A percentile compares a stretch with the other conserved stretches of the same genome.
Conservation (phyloP, 768 basidiomycete genomes). For the Boletus subparvulus region DNA sequence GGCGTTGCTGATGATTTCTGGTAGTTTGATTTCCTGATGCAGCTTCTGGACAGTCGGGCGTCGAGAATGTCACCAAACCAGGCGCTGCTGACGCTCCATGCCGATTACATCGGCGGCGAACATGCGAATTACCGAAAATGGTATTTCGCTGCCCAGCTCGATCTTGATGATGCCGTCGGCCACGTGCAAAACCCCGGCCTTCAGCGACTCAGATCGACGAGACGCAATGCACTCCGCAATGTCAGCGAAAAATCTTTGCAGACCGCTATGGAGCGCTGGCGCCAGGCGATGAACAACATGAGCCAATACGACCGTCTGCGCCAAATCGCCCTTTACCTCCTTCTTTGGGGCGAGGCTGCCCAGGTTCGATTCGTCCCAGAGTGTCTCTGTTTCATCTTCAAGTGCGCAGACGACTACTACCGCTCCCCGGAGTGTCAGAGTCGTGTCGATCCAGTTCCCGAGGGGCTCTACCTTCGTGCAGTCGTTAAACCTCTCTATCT, state of each 20-base stretch:
- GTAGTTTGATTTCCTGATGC: slow-evolving; percentile 97
- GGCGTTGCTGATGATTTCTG: slow-evolving; percentile 6
- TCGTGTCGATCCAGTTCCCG: slow-evolving; percentile 86
- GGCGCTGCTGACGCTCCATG: slow-evolving; percentile 92
- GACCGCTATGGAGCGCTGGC: slow-evolving; percentile 88
- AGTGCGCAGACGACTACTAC: slow-evolving; percentile 99
- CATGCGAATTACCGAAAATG: slow-evolving; percentile 99
- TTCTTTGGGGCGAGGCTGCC: slow-evolving; percentile 98
- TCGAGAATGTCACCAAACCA: slow-evolving; percentile 97
- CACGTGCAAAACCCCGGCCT: slow-evolving; percentile 89
- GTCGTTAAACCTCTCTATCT: slow-evolving; percentile 94
- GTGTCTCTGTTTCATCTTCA: slow-evolving; percentile 99
- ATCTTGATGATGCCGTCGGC: slow-evolving; percentile 96
- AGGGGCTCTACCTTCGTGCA: slow-evolving; percentile 89
- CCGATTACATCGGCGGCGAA: slow-evolving; percentile 98
- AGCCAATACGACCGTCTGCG: slow-evolving; percentile 95
- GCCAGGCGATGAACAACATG: slow-evolving; percentile 99
- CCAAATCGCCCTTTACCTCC: slow-evolving; percentile 91
- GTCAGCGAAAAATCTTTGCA: slow-evolving; percentile 64
- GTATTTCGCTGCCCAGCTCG: slow-evolving; percentile 99
- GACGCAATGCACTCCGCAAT: slow-evolving; percentile 55
- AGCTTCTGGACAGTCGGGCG: slow-evolving; percentile 92
- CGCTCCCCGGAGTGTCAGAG: slow-evolving; percentile 98
- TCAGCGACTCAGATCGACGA: slow-evolving; percentile 75
- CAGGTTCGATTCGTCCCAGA: slow-evolving; percentile 97